Conservation (phyloP, 495 filamentous ascomycete species). For the Poronia punctata region DNA sequence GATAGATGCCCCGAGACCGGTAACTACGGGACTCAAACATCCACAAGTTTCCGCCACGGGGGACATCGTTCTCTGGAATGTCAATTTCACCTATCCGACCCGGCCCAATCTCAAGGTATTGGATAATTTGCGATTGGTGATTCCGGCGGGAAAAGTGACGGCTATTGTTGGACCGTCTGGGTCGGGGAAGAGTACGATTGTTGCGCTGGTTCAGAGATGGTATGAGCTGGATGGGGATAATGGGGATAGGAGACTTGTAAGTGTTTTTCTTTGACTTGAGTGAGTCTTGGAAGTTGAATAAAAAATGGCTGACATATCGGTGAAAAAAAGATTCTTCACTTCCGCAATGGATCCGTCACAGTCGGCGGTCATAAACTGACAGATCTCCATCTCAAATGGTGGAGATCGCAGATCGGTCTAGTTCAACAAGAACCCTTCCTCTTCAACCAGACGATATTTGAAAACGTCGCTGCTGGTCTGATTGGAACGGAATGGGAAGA, state of each 20-base stretch:
- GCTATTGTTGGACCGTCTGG: slow-evolving; percentile 80
- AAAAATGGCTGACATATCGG: too few species aligned
- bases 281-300: too few species aligned
- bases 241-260: slow-evolving; percentile 43
- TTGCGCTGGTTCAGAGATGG: slow-evolving; percentile 56
- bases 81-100: slow-evolving; percentile 60
- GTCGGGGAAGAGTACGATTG: slow-evolving; percentile 63
- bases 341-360: slow-evolving; percentile 44
- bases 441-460: slow-evolving; percentile 60
- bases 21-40: slow-evolving; percentile 38
- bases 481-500: slow-evolving; percentile 56
- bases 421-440: slow-evolving; percentile 67
- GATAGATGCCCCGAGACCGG: slow-evolving; percentile 46
- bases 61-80: slow-evolving; percentile 51
- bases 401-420: slow-evolving; percentile 56
- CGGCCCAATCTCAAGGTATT: slow-evolving; percentile 52
- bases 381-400: slow-evolving; percentile 53
- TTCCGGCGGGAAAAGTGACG: slow-evolving; percentile 72
- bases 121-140: slow-evolving; percentile 42
- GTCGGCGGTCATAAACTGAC: slow-evolving; percentile 48
- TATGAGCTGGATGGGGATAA: slow-evolving; percentile 48
- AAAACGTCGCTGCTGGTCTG: slow-evolving; percentile 59
- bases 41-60: slow-evolving; percentile 39
- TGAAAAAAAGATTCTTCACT: slow-evolving; percentile 31
- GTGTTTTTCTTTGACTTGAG: too few species aligned